Percentiles rank a stretch among this genome's conserved stretches.
phyloP scores from a whole-genome alignment of 495 filamentous ascomycete genomes.

The Lasiosphaeria ovina region DNA sequence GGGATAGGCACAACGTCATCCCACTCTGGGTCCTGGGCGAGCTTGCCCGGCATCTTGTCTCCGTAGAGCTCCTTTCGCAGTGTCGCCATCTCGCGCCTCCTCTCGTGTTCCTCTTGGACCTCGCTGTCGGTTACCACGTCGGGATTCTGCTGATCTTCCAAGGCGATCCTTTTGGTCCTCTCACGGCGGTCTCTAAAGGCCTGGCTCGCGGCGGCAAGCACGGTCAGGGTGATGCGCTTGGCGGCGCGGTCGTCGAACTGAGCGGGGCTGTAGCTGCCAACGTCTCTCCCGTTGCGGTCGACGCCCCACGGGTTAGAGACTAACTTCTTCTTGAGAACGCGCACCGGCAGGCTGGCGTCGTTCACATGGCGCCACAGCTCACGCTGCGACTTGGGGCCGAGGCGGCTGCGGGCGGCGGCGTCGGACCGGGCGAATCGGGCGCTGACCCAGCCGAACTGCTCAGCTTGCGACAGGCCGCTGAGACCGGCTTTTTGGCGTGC shows the following conservation, averaged over 20 bases:
- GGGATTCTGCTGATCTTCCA: conserved; percentile 9
- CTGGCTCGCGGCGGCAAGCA: conserved; percentile 27
- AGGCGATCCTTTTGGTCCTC: conserved; percentile 17
- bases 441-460: conserved; percentile 38
- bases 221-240: conserved; percentile 29
- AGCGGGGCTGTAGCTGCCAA: conserved; percentile 38
- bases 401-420: conserved; percentile 19
- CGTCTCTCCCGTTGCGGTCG: conserved; percentile 41
- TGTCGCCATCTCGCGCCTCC: conserved; percentile 44
- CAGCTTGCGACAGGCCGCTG: conserved; percentile 34
- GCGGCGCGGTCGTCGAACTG: conserved; percentile 36
- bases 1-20: conserved; percentile 79
- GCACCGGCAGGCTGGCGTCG: conserved; percentile 44
- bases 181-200: conserved; percentile 31
- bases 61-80: conserved; percentile 45
- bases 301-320: conserved; percentile 38
- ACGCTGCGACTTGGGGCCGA: conserved; percentile 43
- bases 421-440: conserved; percentile 32
- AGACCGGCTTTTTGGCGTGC: conserved; percentile 32
- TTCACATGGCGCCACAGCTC: conserved; percentile 50
- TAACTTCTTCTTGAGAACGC: conserved; percentile 23
- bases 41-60: conserved; percentile 40
- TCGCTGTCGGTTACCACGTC: conserved; percentile 36
- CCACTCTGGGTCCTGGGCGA: conserved; percentile 74
- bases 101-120: conserved; percentile 43